Evolutionary conservation across 257 asterid genomes (phyloP), one percentile per base, ranked within the genome.

Genomic region (Jasminum sambac): DNA sequence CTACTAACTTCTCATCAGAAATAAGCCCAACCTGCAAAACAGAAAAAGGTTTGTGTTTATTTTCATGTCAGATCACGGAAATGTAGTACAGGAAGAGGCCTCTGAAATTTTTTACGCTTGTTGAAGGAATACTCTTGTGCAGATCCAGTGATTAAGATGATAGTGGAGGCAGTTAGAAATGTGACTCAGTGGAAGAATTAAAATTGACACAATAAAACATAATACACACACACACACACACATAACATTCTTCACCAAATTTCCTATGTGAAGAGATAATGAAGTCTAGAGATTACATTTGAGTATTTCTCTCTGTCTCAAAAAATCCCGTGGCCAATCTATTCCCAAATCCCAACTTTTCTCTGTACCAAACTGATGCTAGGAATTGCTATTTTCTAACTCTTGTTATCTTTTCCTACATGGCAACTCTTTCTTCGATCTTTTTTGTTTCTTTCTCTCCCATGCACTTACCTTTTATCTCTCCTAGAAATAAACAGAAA

Each of bases 1-100:
- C 96, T 50, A 95, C 94, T 67, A 95, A 81, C 78, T 89, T 95
- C 81, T 95, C 99, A 64, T 95, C 99, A 0, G 98, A 87, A 72
- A 95, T 84, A 69, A 91, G 97, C 73, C 99, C 99, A 70, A 82
- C 97, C 99, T 95, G 87, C 48, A 70, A 50, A 72, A 70, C 37
- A 76, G 24, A 64, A 38, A 46, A 46, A 52, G 13, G 11, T 19
- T 10, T 9, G 26, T 23, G 21, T 0, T 8, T 48, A 52, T n/a
- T 7, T 52, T 17, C 10, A n/a, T 48, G 24, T 21, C 34, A 11
- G 30, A 9, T 52, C 26, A 52, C 24, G 17, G 58, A 52, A 17
- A 52, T 52, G 13, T 21, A 23, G 21, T 17, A 30, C 16, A 19
- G 26, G 30, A 52, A 52, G 30, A 52, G 26, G 30, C 17, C 21